Base-by-base conservation (phyloP, 2,329 filamentous ascomycete genomes). In the Penicillium sp. region DNA sequence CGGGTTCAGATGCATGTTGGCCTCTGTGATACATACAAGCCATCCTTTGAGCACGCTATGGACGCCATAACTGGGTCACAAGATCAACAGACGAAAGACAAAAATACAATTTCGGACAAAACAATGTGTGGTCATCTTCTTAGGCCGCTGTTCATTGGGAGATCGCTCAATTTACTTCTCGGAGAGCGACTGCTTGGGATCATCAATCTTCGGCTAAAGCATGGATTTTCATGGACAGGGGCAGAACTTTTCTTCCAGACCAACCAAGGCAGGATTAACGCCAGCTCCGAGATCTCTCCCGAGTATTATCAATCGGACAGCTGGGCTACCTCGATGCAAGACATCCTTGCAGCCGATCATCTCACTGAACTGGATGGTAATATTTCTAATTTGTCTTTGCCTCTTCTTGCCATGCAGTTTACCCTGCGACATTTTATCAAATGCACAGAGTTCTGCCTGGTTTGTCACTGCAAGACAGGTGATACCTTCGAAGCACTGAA, bases 361-460 rank as follows among this genome's bases (percentile, higher is more conserved):
- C 71, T 84, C 25, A 59, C 56, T 3, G 69, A 75, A 28, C 60
- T 37, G 3, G 41, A 58, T 1, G 47, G 51, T 2, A 42, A 44
- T 10, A 43, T 65, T 1, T 64, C 72, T n/a, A 55, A 69, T 12
- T 65, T 78, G 43, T 86, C 83, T 1, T 77, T 87, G 33, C 83
- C 83, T 7, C 72, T 86, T 4, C 70, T 84, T 2, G 79, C 78
- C 1, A 89, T 90, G 80, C 88, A 95, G 61, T 94, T 92, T 62
- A 80, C 86, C 0, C 77, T 96, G 26, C 85, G 87, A 1, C 89
- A 91, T 65, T 85, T 96, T 57, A 82, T 89, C 8, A 86, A 85
- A 56, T 96, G 90, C 69, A 91, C 89, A 0, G 86, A 94, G 51
- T 96, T 93, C 71, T 97, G 92, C 71, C 81, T 96, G 52, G 86